Evolutionary conservation across 768 basidiomycete genomes (phyloP), one percentile per base, ranked within the genome.

Genomic region (Peribolospora baueri): DNA sequence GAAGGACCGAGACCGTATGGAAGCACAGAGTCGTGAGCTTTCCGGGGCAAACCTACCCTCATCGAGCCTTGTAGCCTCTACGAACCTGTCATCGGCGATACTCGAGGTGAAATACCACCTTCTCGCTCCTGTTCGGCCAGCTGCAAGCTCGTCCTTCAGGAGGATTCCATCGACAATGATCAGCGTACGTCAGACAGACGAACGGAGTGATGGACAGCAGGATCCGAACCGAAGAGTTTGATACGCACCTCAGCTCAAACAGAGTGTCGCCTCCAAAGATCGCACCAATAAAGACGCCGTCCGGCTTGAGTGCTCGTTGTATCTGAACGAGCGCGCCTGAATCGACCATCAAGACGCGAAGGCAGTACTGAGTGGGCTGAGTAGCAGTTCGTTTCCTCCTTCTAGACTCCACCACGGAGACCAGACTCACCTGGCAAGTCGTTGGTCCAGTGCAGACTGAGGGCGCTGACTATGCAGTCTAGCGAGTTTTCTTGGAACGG

Each of bases 1-100:
- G 58, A 0, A 43, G 3, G 5, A 39, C 14, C 0, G 2, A 10
- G 50, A 42, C 48, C 5, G 37, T 0, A 40, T 5, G 50, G 5
- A 50, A 39, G 36, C 36, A 6, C 7, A 39, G 13, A 13, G 10
- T 3, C 11, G 7, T n/a, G 42, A 36, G 39, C 2, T 46, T 50
- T 5, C 7, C n/a, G 14, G 6, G 14, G 37, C 25, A 25, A 25
- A 25, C 25, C 25, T 25, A 25, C 25, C 25, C 1, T 25, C 25
- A 25, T 25, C 25, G 25, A 25, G 25, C 25, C 25, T 25, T 25
- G 25, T 25, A 25, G 25, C 25, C 61, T 7, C 37, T 3, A 63
- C 73, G 40, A 56, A 87, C 90, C 84, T 58, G 90, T 88, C 93
- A 98, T 97, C 1, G 93, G 93, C 0, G 91, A 97, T 42, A 98